Base-by-base conservation (phyloP, 306 rosid genomes). In the Mucuna pruriens region DNA sequence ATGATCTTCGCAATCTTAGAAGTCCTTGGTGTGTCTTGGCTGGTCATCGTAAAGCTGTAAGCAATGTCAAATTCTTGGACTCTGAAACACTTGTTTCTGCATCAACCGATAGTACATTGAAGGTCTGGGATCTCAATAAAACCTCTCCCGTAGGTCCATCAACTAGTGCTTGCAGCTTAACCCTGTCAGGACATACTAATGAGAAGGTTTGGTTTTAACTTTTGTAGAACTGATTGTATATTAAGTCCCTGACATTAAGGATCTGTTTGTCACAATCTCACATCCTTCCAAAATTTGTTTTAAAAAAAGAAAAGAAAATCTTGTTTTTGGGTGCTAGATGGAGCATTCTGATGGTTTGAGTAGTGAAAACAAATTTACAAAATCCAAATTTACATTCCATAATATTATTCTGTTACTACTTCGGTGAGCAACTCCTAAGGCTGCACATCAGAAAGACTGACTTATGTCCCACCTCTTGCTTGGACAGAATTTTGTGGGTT, bases 121-220 rank as follows among this genome's bases (percentile, higher is more conserved):
- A 91, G 94, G 80, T 90, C 65, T 94, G 97, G 98, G 92, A 94
- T 89, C 98, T 94, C 81, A 88, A 84, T 44, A 90, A 80, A 83
- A 89, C 88, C 83, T 89, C 82, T 76, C 72, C 90, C n/a, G 51
- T 45, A 83, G 91, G 90, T 84, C 84, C 72, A 69, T 88, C 94
- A 68, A 63, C 92, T 62, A 52, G 75, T 69, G 94, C 97, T 72
- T 92, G 98, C 87, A 85, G 87, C 89, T 80, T 85, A 80, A 89
- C 95, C 80, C 85, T 94, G 73, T 77, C 85, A 42, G 98, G 97
- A 23, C 96, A 92, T 82, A 86, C 96, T 64, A 92, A 94, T 71
- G 94, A 90, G 84, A 94, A 92, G 93, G 98, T 85, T 90, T 73
- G 73, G 64, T 78, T 31, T 60, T 70, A 22, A 39, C 26, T 73